Conservation (phyloP, 2,329 filamentous ascomycete species). For the Aureobasidium sp. region DNA sequence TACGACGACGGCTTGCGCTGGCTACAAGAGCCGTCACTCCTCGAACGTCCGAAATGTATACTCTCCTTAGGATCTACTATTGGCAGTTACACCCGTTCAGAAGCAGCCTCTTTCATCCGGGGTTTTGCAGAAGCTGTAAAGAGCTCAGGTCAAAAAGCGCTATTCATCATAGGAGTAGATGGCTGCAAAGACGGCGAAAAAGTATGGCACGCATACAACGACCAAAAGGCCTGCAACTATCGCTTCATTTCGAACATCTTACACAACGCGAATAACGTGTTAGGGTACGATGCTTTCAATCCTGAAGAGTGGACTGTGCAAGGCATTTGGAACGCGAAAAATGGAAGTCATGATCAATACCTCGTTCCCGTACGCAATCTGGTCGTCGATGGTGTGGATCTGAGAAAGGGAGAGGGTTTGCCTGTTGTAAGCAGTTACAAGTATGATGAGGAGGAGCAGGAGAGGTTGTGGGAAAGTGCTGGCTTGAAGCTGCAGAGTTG, state of each 20-base stretch:
- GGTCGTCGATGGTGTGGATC: neutral
- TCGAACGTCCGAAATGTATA: neutral
- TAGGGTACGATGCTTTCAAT: neutral
- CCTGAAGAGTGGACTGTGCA: neutral
- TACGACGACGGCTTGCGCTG: neutral
- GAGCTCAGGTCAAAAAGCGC: neutral
- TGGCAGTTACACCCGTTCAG: neutral
- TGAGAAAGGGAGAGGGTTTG: neutral
- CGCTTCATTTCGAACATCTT: constrained; percentile 10
- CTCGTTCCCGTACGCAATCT: neutral
- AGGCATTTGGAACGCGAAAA: neutral
- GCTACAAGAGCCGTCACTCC: neutral
- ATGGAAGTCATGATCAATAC: neutral
- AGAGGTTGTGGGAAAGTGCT: neutral
- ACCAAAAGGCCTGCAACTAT: neutral
- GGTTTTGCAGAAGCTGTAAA: neutral
- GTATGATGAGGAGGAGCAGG: neutral
- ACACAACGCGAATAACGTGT: neutral
- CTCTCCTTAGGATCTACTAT: neutral
- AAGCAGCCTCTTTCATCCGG: neutral
- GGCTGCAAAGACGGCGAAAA: constrained; percentile 1
- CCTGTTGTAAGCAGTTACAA: constrained; percentile 4
- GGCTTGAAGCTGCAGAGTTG: neutral
- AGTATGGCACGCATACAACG: constrained; percentile 7
- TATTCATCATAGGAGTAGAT: constrained; percentile 1